Percentiles rank a stretch among this genome's conserved stretches.
phyloP scores from a whole-genome alignment of 2,329 filamentous ascomycete genomes.

The Alternaria longipes region DNA sequence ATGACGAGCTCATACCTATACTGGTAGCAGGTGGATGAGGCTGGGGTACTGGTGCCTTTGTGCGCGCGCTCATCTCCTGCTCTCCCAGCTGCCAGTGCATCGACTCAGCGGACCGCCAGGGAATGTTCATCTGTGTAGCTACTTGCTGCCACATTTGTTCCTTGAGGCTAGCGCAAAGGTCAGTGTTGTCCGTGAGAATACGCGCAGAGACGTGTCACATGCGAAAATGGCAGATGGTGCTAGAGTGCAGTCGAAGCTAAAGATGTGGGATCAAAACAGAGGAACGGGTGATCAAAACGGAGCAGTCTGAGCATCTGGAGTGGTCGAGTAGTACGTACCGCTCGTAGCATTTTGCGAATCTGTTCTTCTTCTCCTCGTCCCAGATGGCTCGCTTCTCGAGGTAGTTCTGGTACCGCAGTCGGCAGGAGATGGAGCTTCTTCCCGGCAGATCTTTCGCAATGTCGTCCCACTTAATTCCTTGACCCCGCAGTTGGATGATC shows the following conservation, averaged over 20 bases:
- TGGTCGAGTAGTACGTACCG: conserved; percentile 66
- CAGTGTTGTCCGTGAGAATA: conserved; percentile 24
- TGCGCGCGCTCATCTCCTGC: conserved; percentile 89
- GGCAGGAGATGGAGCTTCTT: conserved; percentile 91
- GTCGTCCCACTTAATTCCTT: conserved; percentile 98
- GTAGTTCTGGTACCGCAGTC: conserved; percentile 97
- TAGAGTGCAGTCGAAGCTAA: conserved; percentile 13
- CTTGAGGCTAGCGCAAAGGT: conserved; percentile 75
- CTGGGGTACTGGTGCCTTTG: conserved; percentile 86
- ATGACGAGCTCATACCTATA: conserved; percentile 43
- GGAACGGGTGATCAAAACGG: conserved; percentile 2
- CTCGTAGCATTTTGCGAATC: conserved; percentile 91
- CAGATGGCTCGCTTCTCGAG: conserved; percentile 91
- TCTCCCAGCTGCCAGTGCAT: conserved; percentile 99
- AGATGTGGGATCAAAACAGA: conserved; percentile 6
- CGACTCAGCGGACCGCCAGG: conserved; percentile 93
- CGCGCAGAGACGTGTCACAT: conserved; percentile 16
- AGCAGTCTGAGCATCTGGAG: conserved; percentile 16
- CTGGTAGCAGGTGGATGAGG: conserved; percentile 52
- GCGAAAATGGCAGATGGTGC: background rate
- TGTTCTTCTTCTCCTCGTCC: conserved; percentile 98
- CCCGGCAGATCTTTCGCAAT: conserved; percentile 91
- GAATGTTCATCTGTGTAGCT: conserved; percentile 91
- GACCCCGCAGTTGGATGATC: conserved; percentile 88
- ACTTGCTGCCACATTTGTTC: conserved; percentile 98